Evolutionary conservation across 2,329 filamentous ascomycete species (phyloP).

Genomic region (Aspergillus tamarii): DNA sequence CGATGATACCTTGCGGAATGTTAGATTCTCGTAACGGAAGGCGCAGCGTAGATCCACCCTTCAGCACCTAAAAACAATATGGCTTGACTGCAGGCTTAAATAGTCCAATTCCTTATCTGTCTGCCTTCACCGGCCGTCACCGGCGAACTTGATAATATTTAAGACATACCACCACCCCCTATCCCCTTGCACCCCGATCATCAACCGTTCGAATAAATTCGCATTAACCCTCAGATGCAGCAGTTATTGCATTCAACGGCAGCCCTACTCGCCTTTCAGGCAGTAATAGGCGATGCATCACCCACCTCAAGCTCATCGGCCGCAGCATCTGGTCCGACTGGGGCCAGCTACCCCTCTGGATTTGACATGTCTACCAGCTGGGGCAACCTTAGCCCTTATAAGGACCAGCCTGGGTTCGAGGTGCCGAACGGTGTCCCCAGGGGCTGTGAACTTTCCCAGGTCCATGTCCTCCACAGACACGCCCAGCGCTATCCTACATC

Average conservation of each 20-base stretch:
- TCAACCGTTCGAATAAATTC: background rate
- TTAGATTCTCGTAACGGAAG: background rate
- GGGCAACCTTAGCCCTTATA: slow-evolving; percentile 1
- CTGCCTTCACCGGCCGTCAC: background rate
- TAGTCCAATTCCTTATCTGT: background rate
- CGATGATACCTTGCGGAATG: slow-evolving; percentile 1
- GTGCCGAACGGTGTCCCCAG: slow-evolving; percentile 3
- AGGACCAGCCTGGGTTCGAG: background rate
- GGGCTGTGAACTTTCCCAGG: slow-evolving; percentile 2
- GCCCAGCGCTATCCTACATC: slow-evolving; percentile 56
- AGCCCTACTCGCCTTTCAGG: slow-evolving; percentile 2
- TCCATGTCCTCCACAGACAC: slow-evolving; percentile 1
- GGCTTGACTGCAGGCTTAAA: background rate
- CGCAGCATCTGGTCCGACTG: slow-evolving; percentile 1
- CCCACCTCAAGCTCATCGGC: slow-evolving; percentile 4
- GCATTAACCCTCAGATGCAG: background rate
- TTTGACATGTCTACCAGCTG: slow-evolving; percentile 1
- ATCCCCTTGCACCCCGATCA: too few relatives aligned
- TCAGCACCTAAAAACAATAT: background rate
- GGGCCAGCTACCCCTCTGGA: background rate
- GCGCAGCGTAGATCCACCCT: background rate
- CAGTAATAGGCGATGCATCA: background rate
- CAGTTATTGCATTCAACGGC: slow-evolving; percentile 1
- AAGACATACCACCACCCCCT: background rate
- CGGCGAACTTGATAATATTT: background rate